Conservation (phyloP, 2,329 filamentous ascomycete genomes). For the Xylaria digitata region DNA sequence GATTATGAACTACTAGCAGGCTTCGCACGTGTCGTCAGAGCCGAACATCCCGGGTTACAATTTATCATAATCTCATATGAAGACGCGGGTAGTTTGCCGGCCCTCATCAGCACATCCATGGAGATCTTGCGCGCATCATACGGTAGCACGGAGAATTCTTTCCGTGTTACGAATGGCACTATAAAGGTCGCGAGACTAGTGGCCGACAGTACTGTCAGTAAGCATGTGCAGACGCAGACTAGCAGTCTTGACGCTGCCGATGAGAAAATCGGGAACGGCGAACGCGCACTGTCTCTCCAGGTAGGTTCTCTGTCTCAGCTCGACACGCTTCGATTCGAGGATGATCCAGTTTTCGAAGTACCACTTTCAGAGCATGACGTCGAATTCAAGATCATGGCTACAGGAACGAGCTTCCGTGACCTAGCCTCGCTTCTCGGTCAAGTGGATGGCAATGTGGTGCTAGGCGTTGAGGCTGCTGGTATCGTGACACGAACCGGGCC, state of each 20-base stretch:
- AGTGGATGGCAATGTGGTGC: conserved; percentile 30
- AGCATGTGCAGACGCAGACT: conserved; percentile 35
- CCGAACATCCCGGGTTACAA: conserved; percentile 38
- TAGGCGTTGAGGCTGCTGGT: conserved; percentile 40
- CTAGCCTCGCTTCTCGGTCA: conserved; percentile 34
- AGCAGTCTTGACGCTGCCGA: conserved; percentile 12
- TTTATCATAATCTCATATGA: conserved; percentile 42
- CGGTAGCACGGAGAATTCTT: conserved; percentile 33
- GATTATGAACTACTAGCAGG: conserved; percentile 42
- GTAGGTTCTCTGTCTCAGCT: conserved; percentile 38
- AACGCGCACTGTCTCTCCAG: conserved; percentile 25
- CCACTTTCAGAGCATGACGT: conserved; percentile 39
- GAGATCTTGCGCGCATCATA: conserved; percentile 26
- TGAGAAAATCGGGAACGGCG: conserved; percentile 12
- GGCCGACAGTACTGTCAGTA: conserved; percentile 35
- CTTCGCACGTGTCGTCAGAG: conserved; percentile 42
- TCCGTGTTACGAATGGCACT: conserved; percentile 31
- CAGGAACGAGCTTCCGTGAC: conserved; percentile 39
- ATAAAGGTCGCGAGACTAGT: conserved; percentile 38
- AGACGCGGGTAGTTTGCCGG: conserved; percentile 2
- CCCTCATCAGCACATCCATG: conserved; percentile 26
- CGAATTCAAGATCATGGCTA: conserved; percentile 41
- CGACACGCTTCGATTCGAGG: conserved; percentile 41
- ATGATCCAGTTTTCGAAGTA: conserved; percentile 31
- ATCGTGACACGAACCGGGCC: conserved; percentile 40